Evolutionary conservation across 768 basidiomycete genomes (phyloP).

Genomic region (Mycena indigotica): DNA sequence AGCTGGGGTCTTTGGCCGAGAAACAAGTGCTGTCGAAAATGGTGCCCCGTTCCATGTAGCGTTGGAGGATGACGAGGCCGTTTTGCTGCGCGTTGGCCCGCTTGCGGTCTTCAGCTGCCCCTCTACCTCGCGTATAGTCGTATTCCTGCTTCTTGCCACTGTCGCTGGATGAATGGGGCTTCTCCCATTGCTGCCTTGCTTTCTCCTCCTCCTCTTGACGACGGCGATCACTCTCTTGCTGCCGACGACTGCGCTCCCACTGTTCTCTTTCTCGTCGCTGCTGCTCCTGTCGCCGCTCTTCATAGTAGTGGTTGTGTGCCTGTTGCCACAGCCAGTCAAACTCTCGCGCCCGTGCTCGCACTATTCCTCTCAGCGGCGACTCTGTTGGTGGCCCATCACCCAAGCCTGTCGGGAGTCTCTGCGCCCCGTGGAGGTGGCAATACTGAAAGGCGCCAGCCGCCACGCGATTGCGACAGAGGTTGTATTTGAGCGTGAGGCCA

Average conservation of each 20-base stretch:
- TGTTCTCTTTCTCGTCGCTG: background rate
- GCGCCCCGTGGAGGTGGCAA: background rate
- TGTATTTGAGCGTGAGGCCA: background rate
- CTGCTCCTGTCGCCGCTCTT: background rate
- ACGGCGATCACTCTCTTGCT: background rate
- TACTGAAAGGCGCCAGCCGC: background rate
- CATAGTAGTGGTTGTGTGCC: background rate
- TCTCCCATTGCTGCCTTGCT: background rate
- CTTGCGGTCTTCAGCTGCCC: background rate
- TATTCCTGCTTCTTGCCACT: background rate
- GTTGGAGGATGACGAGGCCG: background rate
- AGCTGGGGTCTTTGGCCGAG: conserved; percentile 4
- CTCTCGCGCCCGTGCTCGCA: background rate
- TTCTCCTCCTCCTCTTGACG: background rate
- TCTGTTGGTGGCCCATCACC: background rate
- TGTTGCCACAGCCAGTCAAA: background rate
- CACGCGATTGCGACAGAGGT: background rate
- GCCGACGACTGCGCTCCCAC: background rate
- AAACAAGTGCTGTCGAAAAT: background rate
- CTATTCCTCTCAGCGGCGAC: background rate
- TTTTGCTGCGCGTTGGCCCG: background rate
- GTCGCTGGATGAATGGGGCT: background rate
- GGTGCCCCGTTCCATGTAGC: background rate
- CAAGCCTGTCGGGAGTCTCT: background rate
- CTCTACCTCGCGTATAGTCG: background rate